Evolutionary conservation across 257 asterid genomes (phyloP), one percentile per base, ranked within the genome.

Genomic region (Nicotiana sylvestris): DNA sequence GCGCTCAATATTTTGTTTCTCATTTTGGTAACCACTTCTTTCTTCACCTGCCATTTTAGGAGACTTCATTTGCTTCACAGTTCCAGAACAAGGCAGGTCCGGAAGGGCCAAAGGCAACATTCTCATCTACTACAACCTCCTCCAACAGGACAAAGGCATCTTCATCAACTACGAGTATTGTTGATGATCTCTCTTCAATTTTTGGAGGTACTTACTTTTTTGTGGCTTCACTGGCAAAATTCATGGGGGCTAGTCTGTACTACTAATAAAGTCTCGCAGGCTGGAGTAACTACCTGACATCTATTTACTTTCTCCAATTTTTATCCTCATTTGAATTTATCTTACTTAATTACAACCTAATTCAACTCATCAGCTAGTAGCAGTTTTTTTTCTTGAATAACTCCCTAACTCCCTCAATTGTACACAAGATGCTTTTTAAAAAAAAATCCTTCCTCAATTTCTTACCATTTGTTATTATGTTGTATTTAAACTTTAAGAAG

Each of bases 111-210:
- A 97, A 88, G 89, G 82, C 89, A 87, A 66, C 97, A 81, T 70
- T 95, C 78, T 37, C 96, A 46, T 86, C 92, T 76, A 83, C 90
- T 77, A 97, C 93, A 77, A 84, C 88, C 79, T 81, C 98, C 53
- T 90, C 99, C 86, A 95, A 90, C 87, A 88, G 90, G 70, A 92
- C 87, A 90, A 97, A 92, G 87, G 91, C 95, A 61, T 88, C 97
- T 84, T 93, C 98, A 72, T 93, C 98, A 72, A 65, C 95, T 56
- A 86, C 91, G 83, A 97, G 88, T 86, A 88, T 95, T 58, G 94
- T 92, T 78, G 99, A 97, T 93, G 99, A 95, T 82, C 91, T 97
- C 78, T 90, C 99, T 88, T 91, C 98, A 68, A 92, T 97, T 70
- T 93, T 97, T 84, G 98, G 97, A 88, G 95, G 99, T 95, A 86